Percentiles rank a stretch among this genome's conserved stretches.
Conservation (phyloP, 2,329 filamentous ascomycete genomes). For the Emergomyces orientalis region DNA sequence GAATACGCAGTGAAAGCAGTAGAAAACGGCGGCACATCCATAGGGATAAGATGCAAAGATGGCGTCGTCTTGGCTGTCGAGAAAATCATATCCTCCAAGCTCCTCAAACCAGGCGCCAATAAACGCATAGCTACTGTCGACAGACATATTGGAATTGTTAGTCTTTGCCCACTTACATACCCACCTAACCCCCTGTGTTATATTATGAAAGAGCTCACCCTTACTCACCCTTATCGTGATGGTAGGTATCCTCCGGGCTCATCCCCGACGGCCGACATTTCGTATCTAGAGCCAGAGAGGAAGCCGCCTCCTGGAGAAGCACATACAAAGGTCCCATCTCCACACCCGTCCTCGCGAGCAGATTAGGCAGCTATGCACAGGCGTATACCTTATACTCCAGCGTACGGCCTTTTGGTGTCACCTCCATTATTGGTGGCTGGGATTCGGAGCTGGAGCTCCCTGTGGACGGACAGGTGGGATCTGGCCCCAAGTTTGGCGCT, state of each 20-base stretch:
- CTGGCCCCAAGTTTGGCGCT: conserved; percentile 65
- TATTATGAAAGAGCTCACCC: not conserved
- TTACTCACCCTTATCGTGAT: not conserved
- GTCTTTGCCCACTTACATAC: conserved; percentile 23
- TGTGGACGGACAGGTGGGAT: conserved; percentile 85
- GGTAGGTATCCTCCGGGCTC: conserved; percentile 83
- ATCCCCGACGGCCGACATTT: conserved; percentile 94
- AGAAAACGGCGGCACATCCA: conserved; percentile 90
- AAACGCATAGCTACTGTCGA: conserved; percentile 95
- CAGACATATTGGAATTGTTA: conserved; percentile 83
- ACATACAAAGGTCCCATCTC: conserved; percentile 94
- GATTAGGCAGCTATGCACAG: conserved; percentile 93
- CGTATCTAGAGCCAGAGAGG: conserved; percentile 84
- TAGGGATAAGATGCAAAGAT: conserved; percentile 95
- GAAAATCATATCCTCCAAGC: conserved; percentile 92
- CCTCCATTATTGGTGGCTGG: conserved; percentile 86
- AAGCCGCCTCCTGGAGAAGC: conserved; percentile 81
- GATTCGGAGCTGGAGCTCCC: conserved; percentile 77
- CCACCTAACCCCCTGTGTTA: conserved; percentile 6
- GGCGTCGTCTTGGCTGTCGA: conserved; percentile 92
- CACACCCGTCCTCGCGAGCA: conserved; percentile 74
- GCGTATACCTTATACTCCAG: conserved; percentile 96
- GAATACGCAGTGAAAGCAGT: conserved; percentile 99
- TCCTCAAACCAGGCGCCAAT: conserved; percentile 90
- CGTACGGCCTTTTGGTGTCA: conserved; percentile 93